Percentiles rank a stretch among this genome's conserved stretches.
Conservation (phyloP, 1,284 basidiomycete genomes). For the Chalciporus sp. region DNA sequence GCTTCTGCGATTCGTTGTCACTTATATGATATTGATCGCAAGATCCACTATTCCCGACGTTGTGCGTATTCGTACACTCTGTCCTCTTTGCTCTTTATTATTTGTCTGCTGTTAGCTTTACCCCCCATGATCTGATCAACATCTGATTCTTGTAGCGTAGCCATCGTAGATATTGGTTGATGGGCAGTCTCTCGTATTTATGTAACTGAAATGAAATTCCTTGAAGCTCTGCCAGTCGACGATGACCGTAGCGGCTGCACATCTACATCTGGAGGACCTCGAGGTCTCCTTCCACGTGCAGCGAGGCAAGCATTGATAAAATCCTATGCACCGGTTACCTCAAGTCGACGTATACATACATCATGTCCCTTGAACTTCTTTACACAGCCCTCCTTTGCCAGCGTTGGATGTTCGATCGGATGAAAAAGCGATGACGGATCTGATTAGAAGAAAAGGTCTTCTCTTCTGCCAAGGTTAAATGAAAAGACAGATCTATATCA, state of each 20-base stretch:
- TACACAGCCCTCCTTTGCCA: background rate
- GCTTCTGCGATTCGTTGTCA: constrained; percentile 15
- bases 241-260: background rate
- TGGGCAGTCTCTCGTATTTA: constrained; percentile 27
- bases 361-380: background rate
- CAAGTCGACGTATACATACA: background rate
- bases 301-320: background rate
- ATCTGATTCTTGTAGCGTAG: constrained; percentile 34
- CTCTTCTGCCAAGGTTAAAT: background rate
- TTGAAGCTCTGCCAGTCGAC: constrained; percentile 4
- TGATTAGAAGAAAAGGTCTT: background rate
- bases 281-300: background rate
- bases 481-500: no score
- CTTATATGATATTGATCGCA: constrained; percentile 37
- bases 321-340: background rate
- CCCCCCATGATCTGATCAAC: constrained; percentile 7
- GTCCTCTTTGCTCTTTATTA: constrained; percentile 22
- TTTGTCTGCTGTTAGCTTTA: constrained; percentile 21
- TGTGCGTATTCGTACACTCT: constrained; percentile 20
- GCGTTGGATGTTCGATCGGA: background rate
- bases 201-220: constrained; percentile 21
- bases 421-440: background rate
- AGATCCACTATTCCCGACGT: constrained; percentile 13
- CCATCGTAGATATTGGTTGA: constrained; percentile 35
- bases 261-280: background rate